Base-by-base conservation (phyloP, 192 early-diverging fungal genomes). In the Coemansia sp. region DNA sequence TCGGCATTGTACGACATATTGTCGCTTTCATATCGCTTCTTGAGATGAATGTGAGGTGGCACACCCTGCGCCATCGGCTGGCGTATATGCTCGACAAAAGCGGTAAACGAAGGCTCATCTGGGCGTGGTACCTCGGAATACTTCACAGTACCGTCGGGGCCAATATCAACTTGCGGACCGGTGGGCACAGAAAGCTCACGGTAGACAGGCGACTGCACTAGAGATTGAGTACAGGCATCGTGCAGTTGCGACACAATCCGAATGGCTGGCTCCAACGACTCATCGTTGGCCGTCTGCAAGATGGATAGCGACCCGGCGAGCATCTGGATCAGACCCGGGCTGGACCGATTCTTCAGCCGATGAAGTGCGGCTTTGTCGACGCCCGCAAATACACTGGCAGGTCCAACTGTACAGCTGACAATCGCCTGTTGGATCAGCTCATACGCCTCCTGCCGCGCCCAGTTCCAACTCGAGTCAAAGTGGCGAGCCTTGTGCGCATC, bases 401-500 rank as follows among this genome's bases (percentile, higher is more conserved):
- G 10, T 1, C 38, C 59, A 20, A 9, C 17, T 22, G 59, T 5
- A 27, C 53, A 68, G 88, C 83, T 67, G 89, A 90, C 78, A 89
- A 95, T 86, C 48, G 92, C 87, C 71, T 92, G 90, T 69, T 94
- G 95, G 72, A 91, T 92, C 58, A 61, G 40, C 24, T 45, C 69
- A 71, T 60, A 85, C 59, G 27, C 70, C 36, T 55, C 75, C 60
- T 93, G 87, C 63, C 53, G 74, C 64, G 93, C 85, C 94, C 95
- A 97, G 85, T 97, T 95, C 95, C 95, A 97, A 87, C 90, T 89
- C 34, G 95, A 97, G 66, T 97, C 93, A 73, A 92, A 97, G 15
- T 70, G 84, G 56, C 95, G 89, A 46, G 91, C 92, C 85, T 94
- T 97, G 65, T 88, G 84, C n/a, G 80, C 80, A 46, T 86, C 89